Base-by-base conservation (phyloP, 148 eudicot genomes). In the Amaranthus hypochondriacus region DNA sequence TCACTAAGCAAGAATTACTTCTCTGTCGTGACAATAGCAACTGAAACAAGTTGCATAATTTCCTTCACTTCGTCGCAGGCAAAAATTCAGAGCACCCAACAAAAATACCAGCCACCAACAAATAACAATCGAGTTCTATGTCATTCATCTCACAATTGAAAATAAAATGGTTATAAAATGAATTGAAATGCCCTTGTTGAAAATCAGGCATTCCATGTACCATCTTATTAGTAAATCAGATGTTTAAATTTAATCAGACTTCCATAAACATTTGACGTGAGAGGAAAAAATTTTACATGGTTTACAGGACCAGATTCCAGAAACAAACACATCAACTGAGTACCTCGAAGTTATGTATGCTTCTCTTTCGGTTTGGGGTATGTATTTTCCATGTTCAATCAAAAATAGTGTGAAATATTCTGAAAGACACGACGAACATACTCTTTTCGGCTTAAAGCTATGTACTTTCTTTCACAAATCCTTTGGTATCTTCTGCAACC, bases 401-500 rank as follows among this genome's bases (percentile, higher is more conserved):
- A 9, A 71, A 62, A 47, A 70, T 76, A 66, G 69, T 51, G 50
- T n/a, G 63, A 57, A 71, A 74, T 55, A 62, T 14, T 65, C 14
- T 42, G 13, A 72, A 48, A 67, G 15, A 66, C 76, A 59, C 53
- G 58, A 72, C 53, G 60, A 72, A 52, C 50, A 66, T 49, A 71
- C 76, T 73, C 79, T 48, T 80, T 77, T 49, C 50, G 52, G 77
- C 71, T 71, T 71, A 72, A 77, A 81, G 70, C 76, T 75, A 46
- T 51, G 58, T 50, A 76, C 82, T 82, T 68, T 84, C 86, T 81
- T 81, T 81, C 44, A 73, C 84, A 68, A 88, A 89, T 56, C 79
- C 84, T 66, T 83, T 81, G 10, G 98, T 89, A 77, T 87, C 93
- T 77, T 89, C 96, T 48, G 86, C 93, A 71, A 88, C 88, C 76